phyloP scores from a whole-genome alignment of 164 flowering plant genomes.

The Litsea cubeba region DNA sequence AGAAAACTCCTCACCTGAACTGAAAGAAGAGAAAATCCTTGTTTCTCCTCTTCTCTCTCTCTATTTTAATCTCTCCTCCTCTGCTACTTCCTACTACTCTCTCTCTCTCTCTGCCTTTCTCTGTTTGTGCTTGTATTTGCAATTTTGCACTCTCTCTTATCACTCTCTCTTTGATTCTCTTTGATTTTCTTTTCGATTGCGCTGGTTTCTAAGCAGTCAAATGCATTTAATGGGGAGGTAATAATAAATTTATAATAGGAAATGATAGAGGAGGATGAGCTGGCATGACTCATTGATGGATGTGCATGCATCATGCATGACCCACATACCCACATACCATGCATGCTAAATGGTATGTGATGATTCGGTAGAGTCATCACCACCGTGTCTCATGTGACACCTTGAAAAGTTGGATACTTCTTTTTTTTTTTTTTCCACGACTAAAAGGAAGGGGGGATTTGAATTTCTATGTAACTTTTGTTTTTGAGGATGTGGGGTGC shows the following conservation, averaged over 20 bases:
- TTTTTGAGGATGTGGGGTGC: no score
- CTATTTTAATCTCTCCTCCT: not conserved
- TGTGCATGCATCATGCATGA: constrained; percentile 9
- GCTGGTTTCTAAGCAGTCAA: constrained; percentile 41
- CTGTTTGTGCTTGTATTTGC: not conserved
- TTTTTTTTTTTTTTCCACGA: no score
- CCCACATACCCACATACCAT: not conserved
- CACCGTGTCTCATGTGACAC: not conserved
- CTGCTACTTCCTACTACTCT: not conserved
- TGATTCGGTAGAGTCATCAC: not conserved
- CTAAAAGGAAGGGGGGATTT: no score
- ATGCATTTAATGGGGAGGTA: constrained; percentile 16
- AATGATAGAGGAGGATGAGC: not conserved
- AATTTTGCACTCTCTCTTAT: not conserved
- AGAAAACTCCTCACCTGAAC: not conserved
- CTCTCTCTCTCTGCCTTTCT: not conserved
- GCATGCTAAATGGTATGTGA: constrained; percentile 4
- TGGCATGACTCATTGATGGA: constrained; percentile 2
- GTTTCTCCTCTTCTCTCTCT: constrained; percentile 2
- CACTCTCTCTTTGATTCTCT: not conserved
- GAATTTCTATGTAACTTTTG: no score
- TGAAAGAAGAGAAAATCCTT: constrained; percentile 2
- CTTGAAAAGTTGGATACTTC: no score
- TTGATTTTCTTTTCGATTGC: not conserved
- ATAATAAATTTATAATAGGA: no score